Evolutionary conservation across 768 basidiomycete species (phyloP), one percentile per base, ranked within the genome.

Genomic region (Saitozyma podzolica): DNA sequence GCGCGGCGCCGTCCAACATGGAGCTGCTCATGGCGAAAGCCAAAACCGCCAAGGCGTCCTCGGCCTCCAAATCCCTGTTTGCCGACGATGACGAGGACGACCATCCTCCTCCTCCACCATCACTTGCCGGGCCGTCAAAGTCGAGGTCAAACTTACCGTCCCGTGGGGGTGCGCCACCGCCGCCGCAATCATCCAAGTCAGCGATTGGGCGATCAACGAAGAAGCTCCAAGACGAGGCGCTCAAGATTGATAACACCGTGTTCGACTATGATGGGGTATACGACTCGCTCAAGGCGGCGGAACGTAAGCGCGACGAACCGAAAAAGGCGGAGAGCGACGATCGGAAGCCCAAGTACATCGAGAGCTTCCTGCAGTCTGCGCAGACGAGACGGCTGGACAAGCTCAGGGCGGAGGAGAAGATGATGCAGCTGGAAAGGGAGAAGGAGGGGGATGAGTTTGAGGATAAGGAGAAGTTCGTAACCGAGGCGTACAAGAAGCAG

Each of bases 391-490:
- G 88, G 70, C 78, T 95, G 53, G 96, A 99, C 78, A 85, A 91
- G 72, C 80, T 98, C 10, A 84, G 93, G 58, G 96, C 96, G 0
- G 96, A 99, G 80, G 95, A 98, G 80, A 97, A 98, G 83, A 89
- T 95, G 89, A 88, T 97, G 76, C 90, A 94, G 77, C 84, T 86
- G 50, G 96, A 98, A 78, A 85, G 96, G 19, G 91, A 94, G 80
- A 82, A 84, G 17, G 96, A 99, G 80, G 96, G 96, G 0, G 93
- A 93, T 64, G 85, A 92, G 77, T 99, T 91, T 77, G 84, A 84
- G 60, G 96, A 91, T 82, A 98, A 94, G 82, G 96, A 97, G 58
- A 84, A 87, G n/a, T 99, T 98, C 72, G 95, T 98, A 54, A 99
- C 96, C 0, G 91, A 92, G 73, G 92, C 91, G 20, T 99, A 99